Base-by-base conservation (phyloP, 192 early-diverging fungal genomes). In the Backusella macrospora region DNA sequence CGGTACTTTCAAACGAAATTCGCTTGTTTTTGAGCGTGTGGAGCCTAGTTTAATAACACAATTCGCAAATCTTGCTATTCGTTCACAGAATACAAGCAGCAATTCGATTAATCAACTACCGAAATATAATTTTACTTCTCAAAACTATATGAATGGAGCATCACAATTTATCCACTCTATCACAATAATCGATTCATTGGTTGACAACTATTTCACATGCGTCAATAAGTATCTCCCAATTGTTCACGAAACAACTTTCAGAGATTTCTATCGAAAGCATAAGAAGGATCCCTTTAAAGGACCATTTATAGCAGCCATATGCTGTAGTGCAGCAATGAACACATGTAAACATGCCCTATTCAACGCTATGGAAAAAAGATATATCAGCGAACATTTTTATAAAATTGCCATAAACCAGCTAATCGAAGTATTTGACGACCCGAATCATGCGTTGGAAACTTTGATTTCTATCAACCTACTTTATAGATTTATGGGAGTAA, bases 301-400 rank as follows among this genome's bases (percentile, higher is more conserved):
- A 15, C 70, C 70, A 15, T 42, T 71, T 13, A 71, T 52, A 4
- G 38, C 29, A 23, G 70, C 70, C 18, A 71, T 71, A 8, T 71
- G 70, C 8, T 37, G 38, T 2, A 38, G 18, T 34, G 40, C 40
- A 8, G 37, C 39, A 9, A 7, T 13, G 7, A 55, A 6, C 34
- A 18, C 48, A 16, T 71, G 70, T 39, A 10, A 23, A 0, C 70
- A 71, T 40, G 9, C 52, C 10, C 15, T 43, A 4, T 43, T 62
- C 5, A 18, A 14, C 12, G 9, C 18, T 5, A 12, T 18, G 16
- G 39, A 62, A 26, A 71, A 44, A 10, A 38, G 70, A 43, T 15
- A 59, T 13, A 38, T 71, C 21, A 45, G 70, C 29, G 70, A 71
- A 59, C 59, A 62, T 13, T 71, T 62, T 42, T 71, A 71, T 26